phyloP scores from a whole-genome alignment of 2,329 filamentous ascomycete species.

The Boeremia lycopersici region DNA sequence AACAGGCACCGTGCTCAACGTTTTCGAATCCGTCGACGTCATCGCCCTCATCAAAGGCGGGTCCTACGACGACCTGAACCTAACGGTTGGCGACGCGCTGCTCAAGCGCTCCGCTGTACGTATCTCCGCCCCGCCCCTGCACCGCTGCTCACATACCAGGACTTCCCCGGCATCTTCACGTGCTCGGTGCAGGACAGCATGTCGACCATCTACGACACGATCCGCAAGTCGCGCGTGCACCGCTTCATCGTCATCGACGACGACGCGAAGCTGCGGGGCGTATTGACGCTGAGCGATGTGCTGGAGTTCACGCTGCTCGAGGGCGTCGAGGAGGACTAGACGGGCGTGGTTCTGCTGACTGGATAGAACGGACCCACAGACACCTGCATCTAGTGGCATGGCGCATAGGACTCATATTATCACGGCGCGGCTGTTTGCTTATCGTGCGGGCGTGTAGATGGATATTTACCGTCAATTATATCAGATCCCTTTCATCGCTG shows the following conservation, averaged over 20 bases:
- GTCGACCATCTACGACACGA: slow-evolving; percentile 95
- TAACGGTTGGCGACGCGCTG: slow-evolving; percentile 86
- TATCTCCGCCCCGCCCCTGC: neutral
- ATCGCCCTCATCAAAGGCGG: slow-evolving; percentile 95
- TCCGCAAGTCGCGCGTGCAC: slow-evolving; percentile 93
- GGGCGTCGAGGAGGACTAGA: slow-evolving; percentile 64
- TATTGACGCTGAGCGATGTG: slow-evolving; percentile 94
- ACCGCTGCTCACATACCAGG: slow-evolving; percentile 50
- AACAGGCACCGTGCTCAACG: slow-evolving; percentile 77
- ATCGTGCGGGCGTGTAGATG: too few species aligned
- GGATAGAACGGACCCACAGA: too few species aligned
- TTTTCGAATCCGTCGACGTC: slow-evolving; percentile 97
- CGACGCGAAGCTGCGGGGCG: slow-evolving; percentile 80
- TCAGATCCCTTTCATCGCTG: too few species aligned
- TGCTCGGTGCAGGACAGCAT: slow-evolving; percentile 90
- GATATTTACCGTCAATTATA: too few species aligned
- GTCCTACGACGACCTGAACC: slow-evolving; percentile 85
- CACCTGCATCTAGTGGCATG: too few species aligned
- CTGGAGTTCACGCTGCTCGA: slow-evolving; percentile 90
- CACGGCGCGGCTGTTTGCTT: too few species aligned
- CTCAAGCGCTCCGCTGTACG: slow-evolving; percentile 78
- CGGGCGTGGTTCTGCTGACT: too few species aligned
- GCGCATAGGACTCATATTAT: too few species aligned
- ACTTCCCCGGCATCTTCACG: slow-evolving; percentile 96
- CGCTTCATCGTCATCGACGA: slow-evolving; percentile 93